Percentiles rank a stretch among this genome's conserved stretches.
phyloP scores from a whole-genome alignment of 768 basidiomycete species.

The Strobilomyces dryophilus region DNA sequence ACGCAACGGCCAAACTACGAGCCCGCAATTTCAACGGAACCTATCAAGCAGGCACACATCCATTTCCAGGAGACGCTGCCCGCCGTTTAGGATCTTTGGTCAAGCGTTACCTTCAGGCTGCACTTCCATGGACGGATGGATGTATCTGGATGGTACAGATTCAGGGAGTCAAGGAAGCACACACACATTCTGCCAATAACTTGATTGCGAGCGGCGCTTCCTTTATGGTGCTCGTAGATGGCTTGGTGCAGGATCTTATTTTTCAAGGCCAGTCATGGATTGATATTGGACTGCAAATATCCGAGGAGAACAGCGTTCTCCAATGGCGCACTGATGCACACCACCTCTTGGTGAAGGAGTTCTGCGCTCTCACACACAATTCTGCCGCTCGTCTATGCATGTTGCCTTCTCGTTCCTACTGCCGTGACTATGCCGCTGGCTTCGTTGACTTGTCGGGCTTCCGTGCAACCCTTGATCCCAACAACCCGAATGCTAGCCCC shows the following conservation, averaged over 20 bases:
- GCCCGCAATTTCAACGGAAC: constrained; percentile 2
- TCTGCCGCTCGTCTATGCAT: not conserved
- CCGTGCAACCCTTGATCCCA: not conserved
- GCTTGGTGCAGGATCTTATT: not conserved
- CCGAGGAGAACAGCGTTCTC: not conserved
- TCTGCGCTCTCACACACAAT: not conserved
- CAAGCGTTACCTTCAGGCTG: not conserved
- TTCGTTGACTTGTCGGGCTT: not conserved
- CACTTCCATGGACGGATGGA: not conserved
- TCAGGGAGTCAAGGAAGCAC: constrained; percentile 4
- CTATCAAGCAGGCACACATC: constrained; percentile 1
- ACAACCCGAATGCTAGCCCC: not conserved
- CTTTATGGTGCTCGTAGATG: not conserved
- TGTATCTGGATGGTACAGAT: constrained; percentile 7
- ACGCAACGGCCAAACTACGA: not conserved
- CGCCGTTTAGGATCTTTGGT: not conserved
- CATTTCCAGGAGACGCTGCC: not conserved
- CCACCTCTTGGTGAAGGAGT: not conserved
- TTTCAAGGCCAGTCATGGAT: constrained; percentile 2
- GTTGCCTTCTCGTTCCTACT: not conserved
- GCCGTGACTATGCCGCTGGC: not conserved
- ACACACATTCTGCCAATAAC: not conserved
- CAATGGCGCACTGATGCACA: constrained; percentile 2
- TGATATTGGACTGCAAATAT: constrained; percentile 1
- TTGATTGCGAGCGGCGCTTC: not conserved